Evolutionary conservation across 495 filamentous ascomycete species (phyloP), one percentile per base, ranked within the genome.

Genomic region (Podospora australis): DNA sequence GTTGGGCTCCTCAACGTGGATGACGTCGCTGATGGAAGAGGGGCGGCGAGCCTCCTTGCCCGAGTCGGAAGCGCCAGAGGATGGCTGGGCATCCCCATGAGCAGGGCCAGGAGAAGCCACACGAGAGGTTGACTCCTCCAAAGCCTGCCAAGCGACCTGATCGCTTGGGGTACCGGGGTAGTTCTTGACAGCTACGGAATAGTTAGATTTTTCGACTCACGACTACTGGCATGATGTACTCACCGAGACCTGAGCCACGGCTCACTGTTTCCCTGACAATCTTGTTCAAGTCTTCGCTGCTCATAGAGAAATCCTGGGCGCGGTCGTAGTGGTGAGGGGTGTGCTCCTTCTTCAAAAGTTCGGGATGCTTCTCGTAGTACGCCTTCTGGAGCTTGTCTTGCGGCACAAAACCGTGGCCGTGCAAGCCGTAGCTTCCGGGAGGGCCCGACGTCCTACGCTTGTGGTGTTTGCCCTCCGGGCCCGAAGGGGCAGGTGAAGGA

Each of bases 301-400:
- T 95, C 79, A 95, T 73, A 50, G 88, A 89, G 73, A 84, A 92
- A 68, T 91, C 84, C 38, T 82, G 80, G 48, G 83, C 74, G 20
- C 79, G 79, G 20, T 84, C 83, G 39, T 80, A 73, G 28, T 73
- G 70, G 30, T 67, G 65, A 8, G 59, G 59, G 22, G 66, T 62
- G 24, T 65, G 63, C 60, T 88, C 86, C 70, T 92, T 89, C 63
- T 81, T 81, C 17, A 77, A 73, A 19, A 82, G 72, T 44, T 95
- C 88, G 1, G 89, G 89, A 61, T 95, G 89, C 65, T 90, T 95
- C 46, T 86, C 81, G 53, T 88, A 90, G 79, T 91, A 96, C 0
- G 84, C 82, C 66, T 86, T 85, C 58, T 95, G 85, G 23, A 94
- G 84, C 64, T 83, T 80, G 66, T 95, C 81, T 29, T 73, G 70